phyloP scores from a whole-genome alignment of 2,329 filamentous ascomycete species.

The Clonostachys chloroleuca region DNA sequence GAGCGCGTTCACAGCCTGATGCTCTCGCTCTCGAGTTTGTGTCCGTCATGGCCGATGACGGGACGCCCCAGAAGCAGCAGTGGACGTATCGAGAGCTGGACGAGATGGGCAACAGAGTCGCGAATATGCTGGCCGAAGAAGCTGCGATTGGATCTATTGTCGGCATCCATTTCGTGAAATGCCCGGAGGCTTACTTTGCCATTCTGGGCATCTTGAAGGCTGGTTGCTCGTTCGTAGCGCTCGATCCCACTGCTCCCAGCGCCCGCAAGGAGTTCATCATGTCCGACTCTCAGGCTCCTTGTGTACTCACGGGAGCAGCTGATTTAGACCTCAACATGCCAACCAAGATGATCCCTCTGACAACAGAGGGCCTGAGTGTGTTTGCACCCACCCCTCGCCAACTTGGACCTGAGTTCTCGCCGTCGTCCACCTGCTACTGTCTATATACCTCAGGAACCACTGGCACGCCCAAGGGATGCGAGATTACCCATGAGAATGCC shows the following conservation, averaged over 20 bases:
- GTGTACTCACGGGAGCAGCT: slow-evolving; percentile 48
- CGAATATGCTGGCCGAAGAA: slow-evolving; percentile 52
- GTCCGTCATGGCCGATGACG: slow-evolving; percentile 36
- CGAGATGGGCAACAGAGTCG: slow-evolving; percentile 65
- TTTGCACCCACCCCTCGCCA: slow-evolving; percentile 7
- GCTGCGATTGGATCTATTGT: slow-evolving; percentile 58
- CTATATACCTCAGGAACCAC: slow-evolving; percentile 87
- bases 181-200: slow-evolving; percentile 76
- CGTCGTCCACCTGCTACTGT: slow-evolving; percentile 68
- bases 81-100: slow-evolving; percentile 80
- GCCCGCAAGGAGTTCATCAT: slow-evolving; percentile 76
- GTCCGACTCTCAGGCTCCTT: slow-evolving; percentile 62
- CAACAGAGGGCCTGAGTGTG: slow-evolving; percentile 19
- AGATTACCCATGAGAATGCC: slow-evolving; percentile 83
- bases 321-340: slow-evolving; percentile 23
- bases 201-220: slow-evolving; percentile 80
- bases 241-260: slow-evolving; percentile 70
- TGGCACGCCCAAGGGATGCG: slow-evolving; percentile 80
- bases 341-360: slow-evolving; percentile 23
- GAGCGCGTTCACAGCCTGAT: slow-evolving; percentile 49
- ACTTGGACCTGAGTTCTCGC: slow-evolving; percentile 11
- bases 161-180: slow-evolving; percentile 80
- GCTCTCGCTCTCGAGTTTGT: slow-evolving; percentile 74
- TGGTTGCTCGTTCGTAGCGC: slow-evolving; percentile 75
- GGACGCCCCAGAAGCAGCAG: slow-evolving; percentile 13